Evolutionary conservation across 2,329 filamentous ascomycete species (phyloP), one percentile per base, ranked within the genome.

Genomic region (Zalaria obscura): DNA sequence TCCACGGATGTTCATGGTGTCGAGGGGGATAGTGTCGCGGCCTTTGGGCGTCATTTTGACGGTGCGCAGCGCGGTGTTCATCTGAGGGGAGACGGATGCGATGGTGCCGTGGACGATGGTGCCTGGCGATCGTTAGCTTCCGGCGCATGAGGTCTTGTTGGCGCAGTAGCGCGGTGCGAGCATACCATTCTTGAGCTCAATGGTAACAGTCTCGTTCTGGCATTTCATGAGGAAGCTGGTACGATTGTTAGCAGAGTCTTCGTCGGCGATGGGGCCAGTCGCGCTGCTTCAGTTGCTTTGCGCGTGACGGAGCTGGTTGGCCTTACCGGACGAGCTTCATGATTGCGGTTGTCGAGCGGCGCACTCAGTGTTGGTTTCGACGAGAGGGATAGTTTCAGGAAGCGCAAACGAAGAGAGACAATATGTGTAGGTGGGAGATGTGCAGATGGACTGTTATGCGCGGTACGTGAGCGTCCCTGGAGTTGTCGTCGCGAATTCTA

Each of bases 151-250:
- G 41, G 39, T 27, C 3, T 3, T 29, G 25, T 28, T 11, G 33
- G 5, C n/a, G n/a, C 1, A 11, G 18, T n/a, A 28, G 39, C 27
- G 32, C 27, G 28, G 6, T 6, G 5, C 6, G n/a, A 18, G 37
- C 54, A 41, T 70, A 91, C 88, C 91, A 76, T 96, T 96, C 67
- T 98, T 98, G 53, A 98, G 73, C 67, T 98, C 91, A 64, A 98
- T 84, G 36, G 89, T 96, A 56, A 96, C 91, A 56, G 91, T 94
- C 71, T 98, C 91, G 66, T 95, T 96, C 65, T 84, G 80, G 66
- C 89, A 96, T 73, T 98, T 98, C 89, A 96, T 96, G 55, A 98
- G 73, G 65, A 98, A 98, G 63, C 91, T 96, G 64, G 47, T 45
- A 26, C 40, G 45, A 40, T 46, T 41, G 50, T 56, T 48, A 57